Evolutionary conservation across 768 basidiomycete species (phyloP), one percentile per base, ranked within the genome.

Genomic region (Xanthoconium stramineum): DNA sequence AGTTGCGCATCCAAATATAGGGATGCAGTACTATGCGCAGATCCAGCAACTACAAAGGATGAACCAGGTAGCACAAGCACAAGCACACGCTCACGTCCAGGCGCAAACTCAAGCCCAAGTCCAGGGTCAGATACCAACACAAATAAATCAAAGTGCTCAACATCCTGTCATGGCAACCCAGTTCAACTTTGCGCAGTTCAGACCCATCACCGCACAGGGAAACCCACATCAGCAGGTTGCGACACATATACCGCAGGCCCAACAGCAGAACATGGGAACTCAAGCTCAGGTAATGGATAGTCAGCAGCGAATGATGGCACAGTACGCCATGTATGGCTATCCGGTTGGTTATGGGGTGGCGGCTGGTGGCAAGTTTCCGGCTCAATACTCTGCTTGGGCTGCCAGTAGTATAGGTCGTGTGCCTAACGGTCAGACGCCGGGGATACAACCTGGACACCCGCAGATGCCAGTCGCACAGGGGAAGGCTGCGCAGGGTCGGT

Each of bases 131-230:
- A 33, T 73, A 42, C 56, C 65, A 17, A 30, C 47, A 20, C 70
- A 69, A 47, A 61, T 69, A 51, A 20, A 36, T 28, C 72, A 71
- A 52, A 52, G 52, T 14, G 17, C 61, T 32, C 70, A 66, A 45
- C 72, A 70, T 58, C 55, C 66, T 0, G 32, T 52, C 47, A 60
- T 73, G 42, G 29, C 58, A 13, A 57, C 33, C 48, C 70, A 72
- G 55, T 77, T 75, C 56, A 75, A 64, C 46, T 70, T 73, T 7
- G 43, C 72, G 6, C 75, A 74, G 20, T 59, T 71, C 52, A 73
- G 76, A 24, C 65, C 73, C 2, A 47, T 72, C 51, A 65, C 67
- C 33, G 51, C 61, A 29, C 70, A 65, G 38, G 58, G 69, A 9
- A 68, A 63, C 32, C 55, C 69, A 14, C 66, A 68, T 55, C 64